Conservation (phyloP, 768 basidiomycete genomes). For the Russula sp. region DNA sequence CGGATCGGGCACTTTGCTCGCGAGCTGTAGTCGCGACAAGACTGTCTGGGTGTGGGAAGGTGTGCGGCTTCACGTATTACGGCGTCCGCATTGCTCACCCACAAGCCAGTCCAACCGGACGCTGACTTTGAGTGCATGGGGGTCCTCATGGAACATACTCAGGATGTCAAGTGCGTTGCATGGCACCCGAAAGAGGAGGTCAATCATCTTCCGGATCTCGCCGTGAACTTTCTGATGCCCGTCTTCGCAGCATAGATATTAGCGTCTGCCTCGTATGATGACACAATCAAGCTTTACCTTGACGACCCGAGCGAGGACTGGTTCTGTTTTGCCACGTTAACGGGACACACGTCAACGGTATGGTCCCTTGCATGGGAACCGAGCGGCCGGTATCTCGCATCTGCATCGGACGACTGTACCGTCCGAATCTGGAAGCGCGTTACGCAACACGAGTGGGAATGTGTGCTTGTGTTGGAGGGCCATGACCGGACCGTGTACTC, state of each 20-base stretch:
- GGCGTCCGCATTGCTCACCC: not conserved
- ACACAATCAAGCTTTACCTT: constrained; percentile 86
- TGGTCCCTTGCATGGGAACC: constrained; percentile 80
- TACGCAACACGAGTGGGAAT: constrained; percentile 55
- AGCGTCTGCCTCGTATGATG: constrained; percentile 95
- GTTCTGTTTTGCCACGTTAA: constrained; percentile 77
- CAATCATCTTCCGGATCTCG: not conserved
- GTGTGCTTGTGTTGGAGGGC: constrained; percentile 48
- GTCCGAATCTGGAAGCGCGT: constrained; percentile 79
- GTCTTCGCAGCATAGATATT: constrained; percentile 57
- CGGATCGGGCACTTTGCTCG: constrained; percentile 53
- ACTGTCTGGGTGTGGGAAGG: constrained; percentile 99
- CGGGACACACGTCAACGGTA: constrained; percentile 80
- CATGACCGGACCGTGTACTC: constrained; percentile 78
- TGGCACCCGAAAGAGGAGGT: constrained; percentile 96
- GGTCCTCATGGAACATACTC: constrained; percentile 93
- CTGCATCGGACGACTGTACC: constrained; percentile 77
- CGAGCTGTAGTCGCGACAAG: constrained; percentile 93
- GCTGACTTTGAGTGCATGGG: constrained; percentile 91
- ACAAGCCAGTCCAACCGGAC: constrained; percentile 71
- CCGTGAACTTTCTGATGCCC: constrained; percentile 14
- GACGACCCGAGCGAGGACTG: constrained; percentile 95
- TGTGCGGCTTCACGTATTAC: constrained; percentile 27
- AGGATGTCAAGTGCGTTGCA: constrained; percentile 91
- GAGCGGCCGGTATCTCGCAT: constrained; percentile 78